phyloP scores from a whole-genome alignment of 345 rosid species.

The Clausena lansium region DNA sequence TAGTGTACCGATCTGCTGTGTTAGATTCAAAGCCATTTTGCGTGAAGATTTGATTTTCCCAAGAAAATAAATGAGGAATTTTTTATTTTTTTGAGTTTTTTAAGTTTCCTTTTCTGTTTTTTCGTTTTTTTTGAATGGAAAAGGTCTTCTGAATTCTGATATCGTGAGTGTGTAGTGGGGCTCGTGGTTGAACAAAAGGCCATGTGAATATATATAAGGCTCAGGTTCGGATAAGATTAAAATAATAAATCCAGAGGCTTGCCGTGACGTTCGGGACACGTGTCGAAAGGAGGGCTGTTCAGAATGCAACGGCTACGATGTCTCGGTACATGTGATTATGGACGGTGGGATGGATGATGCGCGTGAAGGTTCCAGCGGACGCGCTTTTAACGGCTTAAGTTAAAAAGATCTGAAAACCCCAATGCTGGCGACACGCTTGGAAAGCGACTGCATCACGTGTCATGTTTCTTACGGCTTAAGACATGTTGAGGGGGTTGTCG shows the following conservation, averaged over 20 bases:
- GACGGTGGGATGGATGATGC: constrained; percentile 41
- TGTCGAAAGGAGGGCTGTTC: constrained; percentile 5
- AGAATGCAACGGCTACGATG: constrained; percentile 51
- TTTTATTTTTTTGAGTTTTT: neutral
- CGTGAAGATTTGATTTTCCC: neutral
- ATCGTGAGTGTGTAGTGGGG: neutral
- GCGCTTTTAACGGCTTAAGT: constrained; percentile 5
- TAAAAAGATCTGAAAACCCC: neutral
- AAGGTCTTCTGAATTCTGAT: neutral
- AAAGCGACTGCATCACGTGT: constrained; percentile 9
- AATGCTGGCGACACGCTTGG: constrained; percentile 1
- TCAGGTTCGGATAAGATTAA: constrained; percentile 34
- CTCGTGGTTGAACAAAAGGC: neutral
- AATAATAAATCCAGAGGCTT: neutral
- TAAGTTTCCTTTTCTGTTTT: neutral
- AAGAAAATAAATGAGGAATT: neutral
- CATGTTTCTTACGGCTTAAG: constrained; percentile 5
- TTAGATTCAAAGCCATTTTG: constrained; percentile 63
- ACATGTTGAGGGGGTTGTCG: neutral
- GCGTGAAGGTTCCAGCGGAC: constrained; percentile 36
- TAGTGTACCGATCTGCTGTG: constrained; percentile 71
- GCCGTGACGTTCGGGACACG: neutral
- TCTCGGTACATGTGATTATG: constrained; percentile 30
- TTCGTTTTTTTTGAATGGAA: neutral
- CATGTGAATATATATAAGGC: constrained; percentile 24